A percentile compares a stretch with the other conserved stretches of the same genome.
phyloP scores from a whole-genome alignment of 192 early-diverging fungal genomes.

The Backusella macrospora region DNA sequence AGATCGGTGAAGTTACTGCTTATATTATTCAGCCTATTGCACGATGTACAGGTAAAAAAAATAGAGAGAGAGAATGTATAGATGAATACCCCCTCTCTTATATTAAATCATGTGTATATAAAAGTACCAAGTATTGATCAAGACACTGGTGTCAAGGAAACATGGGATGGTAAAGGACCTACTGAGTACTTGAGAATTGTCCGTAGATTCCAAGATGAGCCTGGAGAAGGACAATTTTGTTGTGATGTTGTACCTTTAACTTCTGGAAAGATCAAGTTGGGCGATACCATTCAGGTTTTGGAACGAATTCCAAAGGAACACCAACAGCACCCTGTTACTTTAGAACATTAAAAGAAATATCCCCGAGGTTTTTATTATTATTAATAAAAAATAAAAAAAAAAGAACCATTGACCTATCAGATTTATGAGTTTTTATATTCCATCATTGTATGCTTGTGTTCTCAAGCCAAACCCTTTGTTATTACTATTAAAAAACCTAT shows the following conservation, averaged over 20 bases:
- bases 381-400: too few species aligned
- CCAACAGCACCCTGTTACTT: background rate
- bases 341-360: background rate
- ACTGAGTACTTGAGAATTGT: constrained; percentile 11
- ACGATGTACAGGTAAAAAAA: constrained; percentile 28
- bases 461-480: too few species aligned
- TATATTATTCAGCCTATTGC: constrained; percentile 36
- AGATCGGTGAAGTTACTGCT: constrained; percentile 35
- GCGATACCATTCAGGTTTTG: constrained; percentile 36
- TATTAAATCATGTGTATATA: background rate
- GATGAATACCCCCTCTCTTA: background rate
- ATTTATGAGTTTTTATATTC: too few species aligned
- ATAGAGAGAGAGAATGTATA: background rate
- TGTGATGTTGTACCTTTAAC: constrained; percentile 34
- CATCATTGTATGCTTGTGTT: too few species aligned
- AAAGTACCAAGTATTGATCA: constrained; percentile 41
- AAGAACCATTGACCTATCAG: too few species aligned
- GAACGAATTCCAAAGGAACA: constrained; percentile 39
- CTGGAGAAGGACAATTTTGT: constrained; percentile 34
- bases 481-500: too few species aligned
- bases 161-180: constrained; percentile 23
- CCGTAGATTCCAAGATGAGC: constrained; percentile 25
- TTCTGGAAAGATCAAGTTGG: constrained; percentile 32
- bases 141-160: constrained; percentile 39
- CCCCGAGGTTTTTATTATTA: background rate